These are phyloP conservation scores for Bipolaris cookei DNA, from an alignment of 2,329 filamentous ascomycete species.

Conservation along the genomic window DNA sequence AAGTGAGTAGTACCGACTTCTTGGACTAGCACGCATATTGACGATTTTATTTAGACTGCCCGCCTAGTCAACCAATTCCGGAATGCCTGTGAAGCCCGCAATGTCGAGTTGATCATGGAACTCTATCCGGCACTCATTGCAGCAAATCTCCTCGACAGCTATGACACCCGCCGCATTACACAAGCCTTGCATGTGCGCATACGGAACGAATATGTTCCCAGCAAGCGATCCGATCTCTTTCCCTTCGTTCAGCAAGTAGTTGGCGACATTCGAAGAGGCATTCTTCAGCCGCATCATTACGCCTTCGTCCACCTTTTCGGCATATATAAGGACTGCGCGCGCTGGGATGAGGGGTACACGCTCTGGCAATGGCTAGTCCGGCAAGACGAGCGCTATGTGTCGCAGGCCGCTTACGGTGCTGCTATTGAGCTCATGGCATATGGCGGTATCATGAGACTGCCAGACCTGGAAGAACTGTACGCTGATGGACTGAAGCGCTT, in stretches of 20 bases:
- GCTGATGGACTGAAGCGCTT: constrained; percentile 54
- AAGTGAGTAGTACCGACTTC: neutral
- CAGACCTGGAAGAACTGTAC: constrained; percentile 56
- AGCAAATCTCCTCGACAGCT: constrained; percentile 16
- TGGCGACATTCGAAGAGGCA: constrained; percentile 47
- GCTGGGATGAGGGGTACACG: constrained; percentile 46
- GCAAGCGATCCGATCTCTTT: constrained; percentile 18
- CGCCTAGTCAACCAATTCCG: constrained; percentile 23
- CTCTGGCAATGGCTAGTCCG: constrained; percentile 58
- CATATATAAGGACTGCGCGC: constrained; percentile 55
- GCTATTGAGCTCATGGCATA: constrained; percentile 58
- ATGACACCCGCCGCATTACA: constrained; percentile 42
- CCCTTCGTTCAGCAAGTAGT: constrained; percentile 49
- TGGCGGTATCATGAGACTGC: constrained; percentile 46
- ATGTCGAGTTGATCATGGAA: constrained; percentile 29
- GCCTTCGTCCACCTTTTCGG: constrained; percentile 56
- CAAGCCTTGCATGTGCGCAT: constrained; percentile 46
- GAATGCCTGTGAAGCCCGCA: constrained; percentile 24
- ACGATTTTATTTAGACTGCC: constrained; percentile 1
- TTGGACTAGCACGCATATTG: neutral
- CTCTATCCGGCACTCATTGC: constrained; percentile 36
- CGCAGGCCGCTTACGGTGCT: constrained; percentile 55
- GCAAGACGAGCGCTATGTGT: constrained; percentile 52
- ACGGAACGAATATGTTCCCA: constrained; percentile 26
- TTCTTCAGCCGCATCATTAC: constrained; percentile 45